These are phyloP conservation scores for Urochloa ruziziensis DNA, from an alignment of 176 grass and related monocot species.

Conservation along the genomic window DNA sequence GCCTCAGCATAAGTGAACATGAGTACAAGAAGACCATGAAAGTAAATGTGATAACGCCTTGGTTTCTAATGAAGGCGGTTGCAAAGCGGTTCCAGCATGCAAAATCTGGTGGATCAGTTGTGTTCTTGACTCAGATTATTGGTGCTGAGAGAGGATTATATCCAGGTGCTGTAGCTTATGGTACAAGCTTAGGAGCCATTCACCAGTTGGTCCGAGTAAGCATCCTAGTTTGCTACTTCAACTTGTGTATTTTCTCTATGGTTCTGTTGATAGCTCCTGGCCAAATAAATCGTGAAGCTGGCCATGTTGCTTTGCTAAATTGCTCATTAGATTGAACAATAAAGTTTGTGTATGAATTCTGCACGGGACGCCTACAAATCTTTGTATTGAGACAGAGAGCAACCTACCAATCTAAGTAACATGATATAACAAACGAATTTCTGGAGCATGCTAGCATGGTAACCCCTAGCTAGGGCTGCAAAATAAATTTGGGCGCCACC, in stretches of 20 bases:
- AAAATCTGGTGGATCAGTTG: conserved; percentile 51
- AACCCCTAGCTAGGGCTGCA: background rate
- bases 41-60: conserved; percentile 71
- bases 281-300: background rate
- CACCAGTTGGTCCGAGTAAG: conserved; percentile 88
- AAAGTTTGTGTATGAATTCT: too few species aligned
- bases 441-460: background rate
- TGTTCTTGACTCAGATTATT: conserved; percentile 87
- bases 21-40: conserved; percentile 68
- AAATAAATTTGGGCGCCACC: background rate
- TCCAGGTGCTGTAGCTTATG: conserved; percentile 70
- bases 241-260: background rate
- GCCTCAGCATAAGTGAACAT: conserved; percentile 58
- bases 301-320: background rate
- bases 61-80: conserved; percentile 68
- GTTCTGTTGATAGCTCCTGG: background rate
- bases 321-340: background rate
- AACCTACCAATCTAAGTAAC: background rate
- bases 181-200: conserved; percentile 73
- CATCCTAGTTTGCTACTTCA: background rate
- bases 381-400: background rate
- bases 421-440: background rate
- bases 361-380: background rate
- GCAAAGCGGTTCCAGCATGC: conserved; percentile 57
- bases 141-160: conserved; percentile 93